Evolutionary conservation across 495 filamentous ascomycete species (phyloP), one percentile per base, ranked within the genome.

Genomic region (Aspergillus nanangensis): DNA sequence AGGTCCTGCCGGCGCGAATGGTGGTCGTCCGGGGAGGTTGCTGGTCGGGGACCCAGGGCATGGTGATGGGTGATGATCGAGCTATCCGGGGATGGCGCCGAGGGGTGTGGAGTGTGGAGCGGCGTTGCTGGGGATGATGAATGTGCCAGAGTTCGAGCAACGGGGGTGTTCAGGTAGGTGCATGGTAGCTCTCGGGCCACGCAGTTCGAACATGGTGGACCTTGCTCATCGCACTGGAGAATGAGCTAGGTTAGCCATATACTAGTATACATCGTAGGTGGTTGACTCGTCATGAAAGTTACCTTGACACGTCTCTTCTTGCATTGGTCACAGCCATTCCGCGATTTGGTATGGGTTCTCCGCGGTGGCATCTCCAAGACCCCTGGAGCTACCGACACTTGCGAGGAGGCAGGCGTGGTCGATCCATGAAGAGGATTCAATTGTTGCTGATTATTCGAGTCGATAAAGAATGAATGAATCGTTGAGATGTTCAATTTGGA

Each of bases 271-370:
- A n/a, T n/a, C n/a, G n/a, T n/a, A n/a, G 8, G 23, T 11, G 29
- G 5, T 19, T 8, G 18, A 13, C 0, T 11, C 8, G 45, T 60
- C 45, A n/a, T n/a, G n/a, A n/a, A n/a, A n/a, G n/a, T n/a, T 42
- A 76, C 77, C 70, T 78, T 78, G 55, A 80, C 74, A 36, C 76
- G 75, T 19, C 79, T 61, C 44, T 69, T 67, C 57, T 81, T 81
- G 57, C 79, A 82, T 50, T 79, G 74, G 25, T 72, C 65, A 47
- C 79, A 82, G 4, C 79, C 79, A 50, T 68, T 70, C 31, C 77
- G 70, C 10, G 78, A 81, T 50, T 82, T 82, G 24, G 68, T 75
- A 60, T 82, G 78, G 24, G 75, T 58, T 47, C 66, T 62, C 31
- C 66, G 63, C 37, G 64, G 66, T 40, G 61, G 51, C 64, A 65